phyloP scores from a whole-genome alignment of 1,284 basidiomycete species.

The Austroboletus olivaceoglutinosus region DNA sequence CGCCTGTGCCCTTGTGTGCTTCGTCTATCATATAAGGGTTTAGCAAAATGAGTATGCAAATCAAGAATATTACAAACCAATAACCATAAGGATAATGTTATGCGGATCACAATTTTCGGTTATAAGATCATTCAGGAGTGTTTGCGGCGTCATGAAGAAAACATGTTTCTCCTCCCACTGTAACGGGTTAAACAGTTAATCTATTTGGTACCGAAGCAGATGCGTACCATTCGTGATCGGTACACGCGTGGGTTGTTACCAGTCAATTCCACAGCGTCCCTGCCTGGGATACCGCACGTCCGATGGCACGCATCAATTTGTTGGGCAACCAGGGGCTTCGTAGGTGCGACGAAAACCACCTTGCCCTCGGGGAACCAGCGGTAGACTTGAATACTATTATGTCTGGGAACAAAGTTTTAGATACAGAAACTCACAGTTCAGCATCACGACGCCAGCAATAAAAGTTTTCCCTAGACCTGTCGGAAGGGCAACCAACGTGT shows the following conservation, averaged over 20 bases:
- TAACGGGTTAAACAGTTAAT: neutral
- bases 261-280: constrained; percentile 84
- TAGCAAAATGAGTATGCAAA: constrained; percentile 2
- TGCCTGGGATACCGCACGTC: constrained; percentile 91
- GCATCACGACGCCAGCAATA: constrained; percentile 95
- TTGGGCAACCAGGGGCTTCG: constrained; percentile 93
- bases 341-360: constrained; percentile 94
- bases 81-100: constrained; percentile 80
- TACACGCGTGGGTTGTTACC: constrained; percentile 58
- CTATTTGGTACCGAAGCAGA: neutral
- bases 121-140: constrained; percentile 85
- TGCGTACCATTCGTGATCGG: constrained; percentile 63
- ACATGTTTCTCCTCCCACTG: constrained; percentile 87
- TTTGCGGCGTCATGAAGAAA: constrained; percentile 98
- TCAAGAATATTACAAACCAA: constrained; percentile 50
- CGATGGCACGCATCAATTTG: constrained; percentile 93
- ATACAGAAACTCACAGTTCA: constrained; percentile 66
- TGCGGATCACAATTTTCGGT: constrained; percentile 73
- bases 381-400: constrained; percentile 56
- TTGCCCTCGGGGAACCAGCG: constrained; percentile 94
- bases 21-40: constrained; percentile 62
- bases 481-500: constrained; percentile 92
- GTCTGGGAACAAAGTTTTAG: neutral
- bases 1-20: constrained; percentile 92
- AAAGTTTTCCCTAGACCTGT: constrained; percentile 99